phyloP scores from a whole-genome alignment of 2,329 filamentous ascomycete genomes.

The Arthroderma uncinatum region DNA sequence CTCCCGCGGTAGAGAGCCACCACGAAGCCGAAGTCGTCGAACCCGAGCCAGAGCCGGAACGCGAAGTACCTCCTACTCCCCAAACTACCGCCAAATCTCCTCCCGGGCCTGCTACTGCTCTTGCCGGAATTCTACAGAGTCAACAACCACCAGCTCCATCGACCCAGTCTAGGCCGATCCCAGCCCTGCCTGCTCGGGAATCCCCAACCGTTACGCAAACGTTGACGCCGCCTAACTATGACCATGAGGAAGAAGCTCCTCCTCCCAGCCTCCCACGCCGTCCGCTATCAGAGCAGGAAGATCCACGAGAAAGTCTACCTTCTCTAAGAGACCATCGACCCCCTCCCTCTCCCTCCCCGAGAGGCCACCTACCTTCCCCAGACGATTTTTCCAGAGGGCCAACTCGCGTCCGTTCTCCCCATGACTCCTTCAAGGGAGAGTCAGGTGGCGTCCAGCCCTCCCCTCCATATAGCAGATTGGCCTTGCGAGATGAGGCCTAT shows the following conservation, averaged over 20 bases:
- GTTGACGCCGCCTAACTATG: conserved; percentile 58
- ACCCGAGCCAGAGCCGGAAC: conserved; percentile 18
- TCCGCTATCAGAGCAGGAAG: conserved; percentile 48
- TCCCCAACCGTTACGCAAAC: conserved; percentile 37
- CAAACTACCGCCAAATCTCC: conserved; percentile 23
- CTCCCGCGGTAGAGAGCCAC: conserved; percentile 17
- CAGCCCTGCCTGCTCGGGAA: conserved; percentile 24
- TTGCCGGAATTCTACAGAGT: conserved; percentile 40
- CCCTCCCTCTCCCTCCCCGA: conserved; percentile 38
- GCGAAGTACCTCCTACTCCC: conserved; percentile 18
- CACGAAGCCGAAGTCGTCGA: conserved; percentile 25
- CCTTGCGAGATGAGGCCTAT: conserved; percentile 35
- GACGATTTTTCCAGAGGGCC: conserved; percentile 33
- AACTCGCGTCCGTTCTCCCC: conserved; percentile 17
- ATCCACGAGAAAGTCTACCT: conserved; percentile 45
- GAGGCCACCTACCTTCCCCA: conserved; percentile 43
- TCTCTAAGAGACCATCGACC: conserved; percentile 41
- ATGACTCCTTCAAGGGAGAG: conserved; percentile 31
- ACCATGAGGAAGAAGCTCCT: conserved; percentile 47
- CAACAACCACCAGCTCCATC: conserved; percentile 28
- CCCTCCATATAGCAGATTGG: conserved; percentile 44
- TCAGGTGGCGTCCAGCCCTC: conserved; percentile 40
- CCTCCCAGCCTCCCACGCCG: conserved; percentile 54
- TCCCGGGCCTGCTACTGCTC: conserved; percentile 48
- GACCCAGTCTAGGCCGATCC: conserved; percentile 22